Conservation (phyloP, 2,329 filamentous ascomycete genomes). For the Sarocladium kiliense region DNA sequence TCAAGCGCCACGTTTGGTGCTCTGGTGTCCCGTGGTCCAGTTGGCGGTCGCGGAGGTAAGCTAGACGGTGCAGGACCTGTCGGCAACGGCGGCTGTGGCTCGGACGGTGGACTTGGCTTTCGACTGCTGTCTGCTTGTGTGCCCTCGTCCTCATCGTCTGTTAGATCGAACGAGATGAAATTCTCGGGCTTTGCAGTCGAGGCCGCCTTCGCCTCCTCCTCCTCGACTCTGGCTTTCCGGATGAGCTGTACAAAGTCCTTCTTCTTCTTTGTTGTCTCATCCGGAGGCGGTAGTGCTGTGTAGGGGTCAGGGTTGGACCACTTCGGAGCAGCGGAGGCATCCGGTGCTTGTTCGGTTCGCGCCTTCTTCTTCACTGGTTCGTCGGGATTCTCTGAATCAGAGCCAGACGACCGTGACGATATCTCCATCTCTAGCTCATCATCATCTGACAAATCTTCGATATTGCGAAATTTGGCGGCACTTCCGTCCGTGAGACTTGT, state of each 20-base stretch:
- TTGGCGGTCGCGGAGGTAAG: slow-evolving; percentile 16
- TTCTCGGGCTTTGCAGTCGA: slow-evolving; percentile 63
- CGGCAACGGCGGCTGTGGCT: slow-evolving; percentile 17
- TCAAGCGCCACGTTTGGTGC: neutral
- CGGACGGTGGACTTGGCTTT: slow-evolving; percentile 13
- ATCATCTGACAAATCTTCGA: slow-evolving; percentile 58
- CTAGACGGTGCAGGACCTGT: slow-evolving; percentile 16
- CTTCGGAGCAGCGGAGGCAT: slow-evolving; percentile 54
- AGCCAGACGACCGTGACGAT: slow-evolving; percentile 30
- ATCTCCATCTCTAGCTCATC: slow-evolving; percentile 62
- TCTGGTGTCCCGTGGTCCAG: slow-evolving; percentile 19
- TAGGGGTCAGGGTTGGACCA: slow-evolving; percentile 98
- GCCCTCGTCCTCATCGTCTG: slow-evolving; percentile 45
- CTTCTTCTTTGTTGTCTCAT: slow-evolving; percentile 68
- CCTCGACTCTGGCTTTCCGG: slow-evolving; percentile 74
- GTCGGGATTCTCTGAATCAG: slow-evolving; percentile 23
- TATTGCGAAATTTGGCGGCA: slow-evolving; percentile 45
- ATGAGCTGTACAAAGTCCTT: slow-evolving; percentile 88
- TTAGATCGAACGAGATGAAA: slow-evolving; percentile 81
- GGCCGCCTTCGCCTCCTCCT: slow-evolving; percentile 39
- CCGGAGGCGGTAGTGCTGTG: slow-evolving; percentile 75
- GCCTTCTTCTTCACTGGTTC: slow-evolving; percentile 33
- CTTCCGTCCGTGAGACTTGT: slow-evolving; percentile 42
- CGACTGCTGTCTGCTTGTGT: slow-evolving; percentile 11
- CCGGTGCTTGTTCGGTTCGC: slow-evolving; percentile 18